Base-by-base conservation (phyloP, 139 green algal species). In the Tetradesmus obliquus region DNA sequence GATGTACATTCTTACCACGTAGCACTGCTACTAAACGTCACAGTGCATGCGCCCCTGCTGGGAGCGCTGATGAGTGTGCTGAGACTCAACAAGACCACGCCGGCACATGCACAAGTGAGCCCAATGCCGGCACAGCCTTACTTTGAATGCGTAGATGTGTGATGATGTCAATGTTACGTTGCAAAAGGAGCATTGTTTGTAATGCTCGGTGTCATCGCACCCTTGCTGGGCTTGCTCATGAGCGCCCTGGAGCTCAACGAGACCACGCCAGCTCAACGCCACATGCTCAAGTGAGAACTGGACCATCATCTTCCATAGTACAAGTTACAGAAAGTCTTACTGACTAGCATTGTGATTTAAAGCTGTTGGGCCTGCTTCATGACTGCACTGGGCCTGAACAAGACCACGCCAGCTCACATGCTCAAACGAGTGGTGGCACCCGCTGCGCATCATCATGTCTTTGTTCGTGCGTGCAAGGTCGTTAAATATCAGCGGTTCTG, bases 11-110 rank as follows among this genome's bases (percentile, higher is more conserved):
- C 15, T 79, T 79, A 15, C 69, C 15, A 54, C 22, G 22, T 45
- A 51, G 79, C 32, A 45, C 32, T 45, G 32, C 32, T 45, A 45
- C 32, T 45, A 45, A 45, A 45, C 32, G 32, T 45, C 32, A 45
- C 32, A 45, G 94, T 98, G 85, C 98, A 98, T 89, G 96, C 93
- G 3, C 95, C 97, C 19, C 76, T 97, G 66, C 93, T 98, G 24
- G 89, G 88, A 6, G 91, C 88, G 5, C 89, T 97, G 2, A 94
- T 98, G 79, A 66, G n/a, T 0, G 45, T 91, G 84, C 95, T 95
- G 12, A 66, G 85, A 2, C 94, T 97, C 55, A 94, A 95, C 92
- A 94, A 87, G 32, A 84, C 82, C 22, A 94, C 95, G 12, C 62
- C 72, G 53, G 91, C 95, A 94, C 91, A 92, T 93, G 81, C 87